Base-by-base conservation (phyloP, 352 stramenopile species). In the Phytophthora pinifolia region DNA sequence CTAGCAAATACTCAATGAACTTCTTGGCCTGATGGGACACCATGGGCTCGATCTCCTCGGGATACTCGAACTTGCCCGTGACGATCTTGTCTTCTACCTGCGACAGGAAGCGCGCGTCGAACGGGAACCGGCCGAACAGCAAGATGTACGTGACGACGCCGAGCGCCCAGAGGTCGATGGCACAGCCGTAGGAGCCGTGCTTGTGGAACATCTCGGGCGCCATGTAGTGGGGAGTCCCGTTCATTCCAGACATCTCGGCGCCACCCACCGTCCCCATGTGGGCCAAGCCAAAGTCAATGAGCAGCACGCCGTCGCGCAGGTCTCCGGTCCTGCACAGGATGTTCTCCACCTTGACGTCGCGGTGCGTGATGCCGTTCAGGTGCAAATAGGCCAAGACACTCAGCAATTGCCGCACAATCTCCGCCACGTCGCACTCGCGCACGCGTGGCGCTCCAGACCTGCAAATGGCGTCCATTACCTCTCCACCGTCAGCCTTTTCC, bases 281-380 rank as follows among this genome's bases (percentile, higher is more conserved):
- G 15, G 84, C 81, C 32, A 94, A 67, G 2, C 84, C 84, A 73
- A 94, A 94, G 52, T 94, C 84, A 29, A 94, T 86, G 12, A 94
- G 68, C 57, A 89, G 36, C 25, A 89, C 69, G 35, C 82, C 78
- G 25, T 76, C 66, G 13, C 54, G 57, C 6, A 85, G 31, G 42
- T 80, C 47, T 2, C 48, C 18, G 0, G 67, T 74, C 54, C 81
- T 83, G 59, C 79, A 81, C 48, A 94, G 44, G n/a, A 94, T 69
- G 60, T 94, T 94, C 55, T 94, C 84, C 32, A 88, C 62, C 57
- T 94, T 94, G 38, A 94, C 53, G 54, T 94, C 84, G 36, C 84
- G 82, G 54, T 94, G 84, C 2, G 83, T 91, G 46, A 94, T 86
- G 18, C 83, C 80, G 36, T 72, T 68, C 12, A 74, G 54, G 59